Evolutionary conservation across 169 alveolate genomes (phyloP).

Genomic region (Cytauxzoon felis): DNA sequence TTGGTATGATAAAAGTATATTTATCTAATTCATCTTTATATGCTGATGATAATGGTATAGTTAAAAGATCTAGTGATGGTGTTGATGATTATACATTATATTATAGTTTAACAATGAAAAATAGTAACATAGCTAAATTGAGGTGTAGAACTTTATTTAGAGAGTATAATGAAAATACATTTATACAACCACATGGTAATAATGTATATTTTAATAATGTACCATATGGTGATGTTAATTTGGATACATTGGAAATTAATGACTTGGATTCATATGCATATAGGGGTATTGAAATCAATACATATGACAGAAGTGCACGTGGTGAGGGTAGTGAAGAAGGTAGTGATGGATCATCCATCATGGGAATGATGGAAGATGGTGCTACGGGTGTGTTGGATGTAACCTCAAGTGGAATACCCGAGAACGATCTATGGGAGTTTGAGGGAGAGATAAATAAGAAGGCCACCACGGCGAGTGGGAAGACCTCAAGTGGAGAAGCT

Average conservation of each 20-base stretch:
- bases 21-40: not conserved
- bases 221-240: no score
- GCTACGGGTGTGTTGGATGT: no score
- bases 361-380: no score
- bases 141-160: not conserved
- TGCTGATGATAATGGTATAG: not conserved
- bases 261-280: no score
- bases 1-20: slow-evolving; percentile 3
- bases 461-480: slow-evolving; percentile 23
- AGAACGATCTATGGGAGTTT: slow-evolving; percentile 1
- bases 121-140: not conserved
- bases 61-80: not conserved
- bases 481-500: no score
- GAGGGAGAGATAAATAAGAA: slow-evolving; percentile 12
- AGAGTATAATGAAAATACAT: not conserved
- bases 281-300: no score
- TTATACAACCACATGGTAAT: slow-evolving; percentile 13
- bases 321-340: no score
- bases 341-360: no score
- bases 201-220: not conserved
- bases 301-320: no score
- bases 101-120: not conserved
- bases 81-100: not conserved
- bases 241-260: no score
- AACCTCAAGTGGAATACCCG: no score